phyloP scores from a whole-genome alignment of 2,329 filamentous ascomycete species.

The Boeremia exigua region DNA sequence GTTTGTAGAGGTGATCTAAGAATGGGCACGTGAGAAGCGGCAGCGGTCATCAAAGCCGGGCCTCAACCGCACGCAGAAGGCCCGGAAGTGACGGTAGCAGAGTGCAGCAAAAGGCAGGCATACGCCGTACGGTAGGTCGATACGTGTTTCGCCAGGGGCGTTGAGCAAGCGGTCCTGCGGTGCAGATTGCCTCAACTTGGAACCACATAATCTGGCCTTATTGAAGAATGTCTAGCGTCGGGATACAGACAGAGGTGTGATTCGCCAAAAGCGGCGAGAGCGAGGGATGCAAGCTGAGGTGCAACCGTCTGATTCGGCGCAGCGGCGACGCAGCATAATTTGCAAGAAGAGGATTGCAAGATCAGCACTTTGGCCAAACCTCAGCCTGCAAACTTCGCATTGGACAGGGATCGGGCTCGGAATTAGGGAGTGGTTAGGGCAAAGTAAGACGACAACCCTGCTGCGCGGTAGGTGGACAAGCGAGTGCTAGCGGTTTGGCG shows the following conservation, averaged over 20 bases:
- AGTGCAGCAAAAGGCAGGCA: constrained; percentile 21
- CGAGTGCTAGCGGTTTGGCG: constrained; percentile 19
- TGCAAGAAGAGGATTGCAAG: constrained; percentile 41
- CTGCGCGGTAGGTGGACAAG: constrained; percentile 26
- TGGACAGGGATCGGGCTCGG: constrained; percentile 47
- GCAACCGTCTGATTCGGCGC: constrained; percentile 38
- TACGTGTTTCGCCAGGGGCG: constrained; percentile 47
- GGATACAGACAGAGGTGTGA: constrained; percentile 24
- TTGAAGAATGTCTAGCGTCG: constrained; percentile 29
- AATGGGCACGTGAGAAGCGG: constrained; percentile 16
- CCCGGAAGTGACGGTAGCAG: constrained; percentile 17
- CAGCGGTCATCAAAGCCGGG: constrained; percentile 20
- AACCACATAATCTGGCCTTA: constrained; percentile 37
- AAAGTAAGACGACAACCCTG: constrained; percentile 38
- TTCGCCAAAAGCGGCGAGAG: constrained; percentile 29
- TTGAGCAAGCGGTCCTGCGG: constrained; percentile 42
- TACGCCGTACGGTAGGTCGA: constrained; percentile 17
- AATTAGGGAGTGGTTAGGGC: constrained; percentile 42
- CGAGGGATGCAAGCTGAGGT: constrained; percentile 30
- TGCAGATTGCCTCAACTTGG: constrained; percentile 49
- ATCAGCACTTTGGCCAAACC: constrained; percentile 40
- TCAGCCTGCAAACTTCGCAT: constrained; percentile 44
- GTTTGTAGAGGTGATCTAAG: not conserved
- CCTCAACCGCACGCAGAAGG: constrained; percentile 1
- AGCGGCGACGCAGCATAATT: constrained; percentile 39